phyloP scores from a whole-genome alignment of 768 basidiomycete genomes.

The Boletus sp. region DNA sequence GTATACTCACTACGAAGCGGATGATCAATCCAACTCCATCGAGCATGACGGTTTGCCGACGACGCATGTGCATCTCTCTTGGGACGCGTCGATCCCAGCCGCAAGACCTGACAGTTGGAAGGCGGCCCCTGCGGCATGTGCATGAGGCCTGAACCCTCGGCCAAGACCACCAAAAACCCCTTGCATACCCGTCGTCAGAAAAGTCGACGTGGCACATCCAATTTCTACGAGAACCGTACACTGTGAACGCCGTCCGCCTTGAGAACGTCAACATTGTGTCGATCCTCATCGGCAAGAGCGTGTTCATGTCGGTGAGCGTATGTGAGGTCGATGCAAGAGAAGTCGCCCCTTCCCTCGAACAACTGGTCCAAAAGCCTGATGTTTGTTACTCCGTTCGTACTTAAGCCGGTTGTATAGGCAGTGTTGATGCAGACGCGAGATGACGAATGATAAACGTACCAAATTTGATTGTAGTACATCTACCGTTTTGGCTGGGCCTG shows the following conservation, averaged over 20 bases:
- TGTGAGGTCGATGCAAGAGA: not conserved
- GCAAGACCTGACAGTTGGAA: not conserved
- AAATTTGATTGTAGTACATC: too few relatives aligned
- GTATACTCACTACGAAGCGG: not conserved
- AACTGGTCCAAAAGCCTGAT: not conserved
- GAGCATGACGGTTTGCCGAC: not conserved
- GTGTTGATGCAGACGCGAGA: too few relatives aligned
- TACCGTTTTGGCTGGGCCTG: too few relatives aligned
- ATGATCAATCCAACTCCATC: not conserved
- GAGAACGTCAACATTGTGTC: not conserved
- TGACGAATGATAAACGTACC: too few relatives aligned
- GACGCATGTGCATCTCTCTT: not conserved
- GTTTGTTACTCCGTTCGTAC: not conserved
- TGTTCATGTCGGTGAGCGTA: not conserved
- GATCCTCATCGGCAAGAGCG: not conserved
- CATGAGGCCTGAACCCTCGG: accelerated
- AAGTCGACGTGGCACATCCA: not conserved
- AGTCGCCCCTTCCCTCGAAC: not conserved
- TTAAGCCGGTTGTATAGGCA: too few relatives aligned
- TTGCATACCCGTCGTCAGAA: not conserved
- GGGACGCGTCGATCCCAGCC: slow-evolving; percentile 1
- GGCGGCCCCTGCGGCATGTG: too few relatives aligned
- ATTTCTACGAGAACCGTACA: too few relatives aligned
- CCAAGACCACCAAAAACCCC: not conserved
- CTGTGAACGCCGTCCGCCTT: not conserved